Evolutionary conservation across 1,139 yeast species (phyloP), one percentile per base, ranked within the genome.

Genomic region (Arxiozyma slooffiae): DNA sequence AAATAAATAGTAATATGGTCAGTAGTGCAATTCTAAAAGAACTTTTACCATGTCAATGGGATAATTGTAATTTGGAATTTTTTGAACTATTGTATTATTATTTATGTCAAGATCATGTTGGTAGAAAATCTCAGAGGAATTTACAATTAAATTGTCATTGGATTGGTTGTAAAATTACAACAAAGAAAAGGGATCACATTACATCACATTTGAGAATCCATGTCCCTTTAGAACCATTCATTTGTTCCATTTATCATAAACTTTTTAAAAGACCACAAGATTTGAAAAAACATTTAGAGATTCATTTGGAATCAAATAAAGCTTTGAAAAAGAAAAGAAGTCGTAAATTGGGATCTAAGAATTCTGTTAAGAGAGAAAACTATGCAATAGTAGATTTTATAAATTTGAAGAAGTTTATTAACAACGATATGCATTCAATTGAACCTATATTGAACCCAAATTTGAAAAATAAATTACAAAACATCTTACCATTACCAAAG

Each of bases 241-340:
- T 75, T 55, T 92, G 98, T 70, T 76, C 78, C 20, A 70, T 75
- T 49, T 92, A 97, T 70, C 72, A 80, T 37, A 89, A 89, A 73
- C 78, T 80, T 55, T 92, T 92, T 72, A 90, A 92, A 73, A 78
- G 98, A 62, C 97, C 97, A 9, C 98, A 90, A 70, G 98, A 90
- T 73, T 77, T 92, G 72, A 90, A 90, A 75, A 92, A 92, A 68
- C 98, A 90, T 70, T 70, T 81, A 57, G 85, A 82, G 71, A 85
- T 86, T 41, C 97, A 90, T 67, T 50, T 63, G 26, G 66, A 60
- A 22, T 55, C 60, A 17, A 55, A 53, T 21, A 51, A 48, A 6
- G 44, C 54, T 16, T 48, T 56, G 17, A 60, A 54, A 50, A 57
- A 57, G 52, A 60, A 59, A 47, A 53, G 67, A 42, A 67, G 67